phyloP scores from a whole-genome alignment of 331 rosid species.

The Quercus lobata region DNA sequence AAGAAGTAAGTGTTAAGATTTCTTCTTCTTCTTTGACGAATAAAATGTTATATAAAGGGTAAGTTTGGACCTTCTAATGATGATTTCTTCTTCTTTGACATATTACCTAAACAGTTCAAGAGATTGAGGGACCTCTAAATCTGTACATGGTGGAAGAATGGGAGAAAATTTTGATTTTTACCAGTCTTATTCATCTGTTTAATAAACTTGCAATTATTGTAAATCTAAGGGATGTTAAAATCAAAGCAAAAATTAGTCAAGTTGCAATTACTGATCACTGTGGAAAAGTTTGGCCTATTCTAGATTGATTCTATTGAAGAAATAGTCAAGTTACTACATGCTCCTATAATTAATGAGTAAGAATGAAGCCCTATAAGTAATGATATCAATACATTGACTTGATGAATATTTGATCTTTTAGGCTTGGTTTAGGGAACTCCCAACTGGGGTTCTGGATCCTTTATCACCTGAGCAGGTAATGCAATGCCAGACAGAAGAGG shows the following conservation, averaged over 20 bases:
- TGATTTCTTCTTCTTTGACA: neutral
- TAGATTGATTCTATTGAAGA: neutral
- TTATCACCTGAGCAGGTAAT: constrained; percentile 67
- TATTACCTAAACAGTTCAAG: too few relatives aligned
- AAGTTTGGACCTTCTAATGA: neutral
- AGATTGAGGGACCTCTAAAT: too few relatives aligned
- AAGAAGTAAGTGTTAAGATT: neutral
- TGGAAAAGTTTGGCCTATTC: neutral
- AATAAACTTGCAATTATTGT: neutral
- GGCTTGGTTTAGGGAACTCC: constrained; percentile 95
- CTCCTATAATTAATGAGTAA: neutral
- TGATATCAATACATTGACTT: neutral
- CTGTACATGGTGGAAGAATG: too few relatives aligned
- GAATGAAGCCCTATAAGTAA: neutral
- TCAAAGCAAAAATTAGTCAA: neutral
- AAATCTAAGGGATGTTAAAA: neutral
- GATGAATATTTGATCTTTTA: neutral
- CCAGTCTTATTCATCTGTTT: neutral
- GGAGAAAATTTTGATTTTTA: neutral
- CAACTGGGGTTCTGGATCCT: constrained; percentile 63
- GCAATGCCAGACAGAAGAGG: constrained; percentile 76
- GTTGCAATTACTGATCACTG: neutral
- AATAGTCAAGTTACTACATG: neutral
- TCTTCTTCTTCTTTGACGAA: too few relatives aligned
- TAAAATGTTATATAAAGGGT: neutral